These are phyloP conservation scores for Leccinum obscurum DNA, from an alignment of 768 basidiomycete genomes.

Conservation along the genomic window DNA sequence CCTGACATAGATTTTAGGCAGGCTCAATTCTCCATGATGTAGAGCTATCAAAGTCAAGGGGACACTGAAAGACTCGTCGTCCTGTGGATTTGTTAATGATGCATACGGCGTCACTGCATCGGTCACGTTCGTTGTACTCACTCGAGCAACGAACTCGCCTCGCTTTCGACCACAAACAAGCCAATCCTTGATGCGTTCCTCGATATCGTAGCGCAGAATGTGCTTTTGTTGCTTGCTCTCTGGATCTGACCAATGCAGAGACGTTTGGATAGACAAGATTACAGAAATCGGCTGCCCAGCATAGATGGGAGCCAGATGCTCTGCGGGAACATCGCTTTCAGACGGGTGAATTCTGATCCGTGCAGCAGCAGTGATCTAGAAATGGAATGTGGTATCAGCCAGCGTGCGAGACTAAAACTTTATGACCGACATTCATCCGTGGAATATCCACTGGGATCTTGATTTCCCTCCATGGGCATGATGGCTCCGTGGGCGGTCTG, in stretches of 20 bases:
- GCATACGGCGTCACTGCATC: background rate
- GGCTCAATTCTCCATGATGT: constrained; percentile 74
- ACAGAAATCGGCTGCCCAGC: constrained; percentile 87
- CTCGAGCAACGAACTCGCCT: constrained; percentile 77
- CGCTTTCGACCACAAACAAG: constrained; percentile 85
- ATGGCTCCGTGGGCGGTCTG: constrained; percentile 36
- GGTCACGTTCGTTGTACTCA: constrained; percentile 33
- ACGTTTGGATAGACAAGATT: constrained; percentile 63
- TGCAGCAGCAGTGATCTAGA: constrained; percentile 67
- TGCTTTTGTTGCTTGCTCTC: constrained; percentile 45
- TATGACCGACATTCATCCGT: constrained; percentile 63
- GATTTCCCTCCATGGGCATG: constrained; percentile 66
- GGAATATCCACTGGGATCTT: constrained; percentile 87
- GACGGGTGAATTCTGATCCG: constrained; percentile 49
- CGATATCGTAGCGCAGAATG: constrained; percentile 75
- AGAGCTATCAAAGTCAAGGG: constrained; percentile 83
- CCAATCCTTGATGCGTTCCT: constrained; percentile 84
- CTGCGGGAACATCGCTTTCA: constrained; percentile 29
- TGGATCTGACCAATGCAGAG: constrained; percentile 73
- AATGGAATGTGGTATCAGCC: constrained; percentile 11
- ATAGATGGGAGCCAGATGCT: constrained; percentile 51
- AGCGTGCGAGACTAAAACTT: background rate
- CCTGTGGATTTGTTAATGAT: constrained; percentile 40
- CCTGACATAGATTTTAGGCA: constrained; percentile 72
- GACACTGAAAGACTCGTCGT: constrained; percentile 56